Base-by-base conservation (phyloP, 345 rosid species). In the Microthlaspi erraticum region DNA sequence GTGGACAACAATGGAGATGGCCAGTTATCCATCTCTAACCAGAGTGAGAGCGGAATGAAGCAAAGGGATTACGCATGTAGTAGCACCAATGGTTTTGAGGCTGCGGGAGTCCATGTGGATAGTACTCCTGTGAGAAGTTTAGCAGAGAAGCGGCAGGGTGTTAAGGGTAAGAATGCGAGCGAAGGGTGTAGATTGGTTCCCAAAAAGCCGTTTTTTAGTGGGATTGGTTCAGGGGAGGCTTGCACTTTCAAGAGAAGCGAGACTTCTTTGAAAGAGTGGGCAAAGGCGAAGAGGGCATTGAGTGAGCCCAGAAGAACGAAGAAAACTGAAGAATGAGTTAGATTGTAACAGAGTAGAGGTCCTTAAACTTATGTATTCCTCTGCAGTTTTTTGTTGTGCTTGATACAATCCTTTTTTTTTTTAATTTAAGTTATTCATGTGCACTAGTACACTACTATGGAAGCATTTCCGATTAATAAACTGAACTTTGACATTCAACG, bases 241-340 rank as follows among this genome's bases (percentile, higher is more conserved):
- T 88, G 95, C 77, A 73, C 66, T 3, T 91, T 93, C 71, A 86
- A 88, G 88, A 85, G 97, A 79, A 88, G 80, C 62, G 77, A 80
- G 10, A 74, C 85, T 66, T 94, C 99, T n/a, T 18, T 86, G 72
- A 85, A 83, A 65, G 92, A 89, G 62, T 91, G 95, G 96, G 81
- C 78, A 2, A 84, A 72, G 16, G 77, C 84, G 32, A 94, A 89
- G 79, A 88, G 90, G 44, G 81, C 87, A 43, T 59, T 89, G 10
- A 80, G 74, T 26, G 82, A 82, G 43, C 82, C 82, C 0, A 78
- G 80, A 62, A 88, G 81, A 81, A 82, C 70, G 83, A 87, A 71
- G 46, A 58, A 57, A 14, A 60, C 16, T 7, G 73, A 59, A 62
- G 80, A 75, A 19, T 77, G 66, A 74, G 71, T 31, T 54, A 5